Conservation (phyloP, 148 eudicot species). For the Rhododendron ferrugineum region DNA sequence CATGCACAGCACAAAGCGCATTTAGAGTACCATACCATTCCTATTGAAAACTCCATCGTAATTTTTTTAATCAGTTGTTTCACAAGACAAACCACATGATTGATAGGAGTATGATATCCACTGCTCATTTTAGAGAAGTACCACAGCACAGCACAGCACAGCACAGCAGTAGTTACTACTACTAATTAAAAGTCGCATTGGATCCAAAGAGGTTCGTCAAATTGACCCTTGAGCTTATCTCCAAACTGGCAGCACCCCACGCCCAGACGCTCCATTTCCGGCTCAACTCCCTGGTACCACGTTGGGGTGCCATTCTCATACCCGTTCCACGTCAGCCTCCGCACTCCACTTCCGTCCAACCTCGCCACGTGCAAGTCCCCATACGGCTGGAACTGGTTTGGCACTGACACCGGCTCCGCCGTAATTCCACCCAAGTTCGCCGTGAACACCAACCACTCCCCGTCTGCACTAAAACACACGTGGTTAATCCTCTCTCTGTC, state of each 20-base stretch:
- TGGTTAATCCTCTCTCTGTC: constrained; percentile 70
- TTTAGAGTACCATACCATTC: too few relatives aligned
- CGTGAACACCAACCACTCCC: constrained; percentile 70
- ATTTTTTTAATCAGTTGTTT: too few relatives aligned
- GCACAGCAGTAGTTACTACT: neutral
- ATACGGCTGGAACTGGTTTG: constrained; percentile 83
- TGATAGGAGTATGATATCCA: too few relatives aligned
- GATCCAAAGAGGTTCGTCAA: constrained; percentile 75
- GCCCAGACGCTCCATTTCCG: constrained; percentile 11
- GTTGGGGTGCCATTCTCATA: constrained; percentile 88
- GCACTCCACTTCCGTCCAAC: constrained; percentile 61
- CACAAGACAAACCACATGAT: too few relatives aligned
- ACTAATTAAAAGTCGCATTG: constrained; percentile 22
- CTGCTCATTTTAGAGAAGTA: too few relatives aligned
- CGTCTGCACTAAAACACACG: constrained; percentile 59
- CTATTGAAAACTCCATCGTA: too few relatives aligned
- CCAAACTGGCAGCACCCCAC: constrained; percentile 16
- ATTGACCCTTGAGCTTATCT: constrained; percentile 46
- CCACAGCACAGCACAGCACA: too few relatives aligned
- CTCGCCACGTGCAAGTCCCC: constrained; percentile 58
- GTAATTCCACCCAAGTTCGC: constrained; percentile 65
- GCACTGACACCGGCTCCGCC: constrained; percentile 70
- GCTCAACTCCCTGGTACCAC: constrained; percentile 38
- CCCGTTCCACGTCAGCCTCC: constrained; percentile 58
- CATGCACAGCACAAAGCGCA: too few relatives aligned